phyloP scores from a whole-genome alignment of 2,329 filamentous ascomycete species.

The Amylocarpus encephaloides region DNA sequence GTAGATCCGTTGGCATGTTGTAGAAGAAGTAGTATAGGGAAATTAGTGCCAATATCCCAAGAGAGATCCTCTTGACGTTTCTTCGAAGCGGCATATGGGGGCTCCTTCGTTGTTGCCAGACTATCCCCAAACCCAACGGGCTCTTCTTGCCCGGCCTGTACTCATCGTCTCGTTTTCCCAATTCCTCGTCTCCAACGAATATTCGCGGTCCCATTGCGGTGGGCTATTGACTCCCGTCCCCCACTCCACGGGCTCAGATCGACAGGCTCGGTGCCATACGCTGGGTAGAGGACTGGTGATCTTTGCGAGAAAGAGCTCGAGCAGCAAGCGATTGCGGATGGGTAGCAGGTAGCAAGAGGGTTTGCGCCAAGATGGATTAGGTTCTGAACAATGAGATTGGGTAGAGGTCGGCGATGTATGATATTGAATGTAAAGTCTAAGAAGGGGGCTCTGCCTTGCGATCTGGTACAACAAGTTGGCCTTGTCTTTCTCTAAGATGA shows the following conservation, averaged over 20 bases:
- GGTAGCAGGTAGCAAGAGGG: no score
- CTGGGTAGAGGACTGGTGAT: not conserved
- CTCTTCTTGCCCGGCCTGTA: constrained; percentile 37
- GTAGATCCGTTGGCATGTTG: constrained; percentile 51
- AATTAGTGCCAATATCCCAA: constrained; percentile 41
- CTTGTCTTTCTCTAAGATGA: no score
- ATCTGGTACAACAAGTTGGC: no score
- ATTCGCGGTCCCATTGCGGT: constrained; percentile 34
- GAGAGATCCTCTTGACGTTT: constrained; percentile 45
- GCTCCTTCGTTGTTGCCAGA: constrained; percentile 33
- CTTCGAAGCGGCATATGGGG: constrained; percentile 48
- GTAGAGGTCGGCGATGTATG: no score
- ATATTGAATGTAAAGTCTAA: no score
- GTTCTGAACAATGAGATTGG: no score
- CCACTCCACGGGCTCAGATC: constrained; percentile 22
- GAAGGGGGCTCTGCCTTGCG: no score
- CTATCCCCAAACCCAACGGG: constrained; percentile 27
- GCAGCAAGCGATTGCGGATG: no score
- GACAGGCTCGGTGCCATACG: constrained; percentile 20
- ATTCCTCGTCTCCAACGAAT: constrained; percentile 51
- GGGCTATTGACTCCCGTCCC: constrained; percentile 20
- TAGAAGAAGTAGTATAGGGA: constrained; percentile 58
- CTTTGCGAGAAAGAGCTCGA: no score
- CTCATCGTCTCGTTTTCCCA: constrained; percentile 60
- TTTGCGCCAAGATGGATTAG: no score